Conservation (phyloP, 2,329 filamentous ascomycete species). For the Alternaria hordeiaustralica region DNA sequence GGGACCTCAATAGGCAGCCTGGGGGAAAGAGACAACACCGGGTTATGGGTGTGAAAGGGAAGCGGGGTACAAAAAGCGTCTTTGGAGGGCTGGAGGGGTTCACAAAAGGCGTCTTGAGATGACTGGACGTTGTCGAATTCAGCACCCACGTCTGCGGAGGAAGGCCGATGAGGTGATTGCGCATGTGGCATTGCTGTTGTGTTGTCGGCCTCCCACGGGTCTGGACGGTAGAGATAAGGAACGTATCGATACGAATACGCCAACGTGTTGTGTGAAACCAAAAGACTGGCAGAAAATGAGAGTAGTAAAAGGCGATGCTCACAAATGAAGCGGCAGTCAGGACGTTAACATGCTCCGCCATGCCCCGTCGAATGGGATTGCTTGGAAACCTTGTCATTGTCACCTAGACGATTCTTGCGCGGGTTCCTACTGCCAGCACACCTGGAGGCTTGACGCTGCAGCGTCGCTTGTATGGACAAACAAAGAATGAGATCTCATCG, state of each 20-base stretch:
- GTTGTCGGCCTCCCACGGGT: slow-evolving; percentile 33
- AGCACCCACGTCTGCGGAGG: slow-evolving; percentile 27
- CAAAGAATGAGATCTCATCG: slow-evolving; percentile 31
- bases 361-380: slow-evolving; percentile 29
- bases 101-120: slow-evolving; percentile 25
- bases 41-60: slow-evolving; percentile 20
- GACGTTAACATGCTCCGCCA: slow-evolving; percentile 40
- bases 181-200: slow-evolving; percentile 41
- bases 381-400: slow-evolving; percentile 38
- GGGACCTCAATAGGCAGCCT: slow-evolving; percentile 16
- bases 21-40: slow-evolving; percentile 19
- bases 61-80: slow-evolving; percentile 24
- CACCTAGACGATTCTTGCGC: slow-evolving; percentile 22
- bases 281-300: slow-evolving; percentile 26
- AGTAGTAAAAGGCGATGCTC: slow-evolving; percentile 26
- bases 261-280: slow-evolving; percentile 42
- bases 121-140: slow-evolving; percentile 22
- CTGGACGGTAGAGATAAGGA: slow-evolving; percentile 14
- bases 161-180: slow-evolving; percentile 34
- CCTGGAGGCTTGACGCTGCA: slow-evolving; percentile 36
- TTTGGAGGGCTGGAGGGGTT: slow-evolving; percentile 22
- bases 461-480: slow-evolving; percentile 30
- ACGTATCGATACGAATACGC: slow-evolving; percentile 27
- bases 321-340: slow-evolving; percentile 41
- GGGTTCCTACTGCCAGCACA: slow-evolving; percentile 44